Evolutionary conservation across 2,329 filamentous ascomycete genomes (phyloP), one percentile per base, ranked within the genome.

Genomic region (Cladosporium sp.): DNA sequence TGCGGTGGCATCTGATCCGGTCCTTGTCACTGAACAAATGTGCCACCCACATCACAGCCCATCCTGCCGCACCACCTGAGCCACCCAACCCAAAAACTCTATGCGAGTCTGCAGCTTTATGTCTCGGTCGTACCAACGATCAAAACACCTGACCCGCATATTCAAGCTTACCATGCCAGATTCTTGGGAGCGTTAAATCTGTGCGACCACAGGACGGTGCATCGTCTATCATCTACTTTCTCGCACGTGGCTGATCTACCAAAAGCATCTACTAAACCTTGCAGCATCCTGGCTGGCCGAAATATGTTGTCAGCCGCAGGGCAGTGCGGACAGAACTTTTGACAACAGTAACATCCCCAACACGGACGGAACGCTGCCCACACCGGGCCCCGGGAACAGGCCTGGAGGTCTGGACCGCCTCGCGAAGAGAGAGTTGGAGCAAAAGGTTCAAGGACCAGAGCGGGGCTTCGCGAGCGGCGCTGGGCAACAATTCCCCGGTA

Each of bases 381-480:
- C 18, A 13, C 39, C 36, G 36, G 36, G 36, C 36, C 34, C 26
- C 57, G 57, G 36, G 39, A 8, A 46, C 39, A 10, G 10, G 39
- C 39, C n/a, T 46, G 39, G 8, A 49, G 36, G 58, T 43, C 39
- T 60, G 39, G 58, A 23, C 39, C 58, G 58, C 39, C 18, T 54
- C 51, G 51, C 26, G 30, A 34, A 58, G 39, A 48, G 21, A 58
- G 14, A 16, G 54, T 34, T 58, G 54, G 54, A 59, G 57, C 25
- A 59, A 48, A 59, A 62, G 32, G 21, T 62, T 62, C 48, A 6
- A 18, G 23, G 23, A n/a, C n/a, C 18, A 43, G 60, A 23, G 60
- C 60, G 60, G 60, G 60, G 60, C 60, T 63, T 63, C 26, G 32
- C 60, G 60, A 49, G n/a, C n/a, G n/a, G n/a, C 36, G 58, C 58